These are phyloP conservation scores for Berkeleyomyces rouxiae DNA, from an alignment of 2,329 filamentous ascomycete genomes.

Conservation along the genomic window DNA sequence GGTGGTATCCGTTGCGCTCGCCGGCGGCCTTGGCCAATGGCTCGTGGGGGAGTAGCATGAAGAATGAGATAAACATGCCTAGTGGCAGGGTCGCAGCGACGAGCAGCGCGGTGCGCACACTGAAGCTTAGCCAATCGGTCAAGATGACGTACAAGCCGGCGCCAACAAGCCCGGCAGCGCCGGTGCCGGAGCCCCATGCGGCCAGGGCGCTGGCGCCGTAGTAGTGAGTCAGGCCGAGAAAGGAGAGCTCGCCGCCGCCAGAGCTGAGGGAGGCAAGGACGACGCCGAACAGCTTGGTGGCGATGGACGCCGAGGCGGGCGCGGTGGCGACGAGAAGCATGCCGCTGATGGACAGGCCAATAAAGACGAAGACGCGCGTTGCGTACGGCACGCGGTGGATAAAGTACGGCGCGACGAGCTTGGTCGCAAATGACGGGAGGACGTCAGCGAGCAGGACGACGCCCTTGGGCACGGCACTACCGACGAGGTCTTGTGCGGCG, in stretches of 20 bases:
- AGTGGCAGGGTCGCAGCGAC: conserved; percentile 63
- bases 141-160: conserved; percentile 76
- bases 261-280: conserved; percentile 71
- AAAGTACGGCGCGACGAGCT: conserved; percentile 81
- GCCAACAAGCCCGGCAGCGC: conserved; percentile 72
- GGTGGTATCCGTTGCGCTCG: conserved; percentile 31
- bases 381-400: conserved; percentile 77
- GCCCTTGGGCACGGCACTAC: conserved; percentile 67
- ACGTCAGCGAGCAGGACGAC: conserved; percentile 88
- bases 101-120: conserved; percentile 57
- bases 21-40: conserved; percentile 36
- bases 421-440: conserved; percentile 73
- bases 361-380: conserved; percentile 57
- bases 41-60: conserved; percentile 55
- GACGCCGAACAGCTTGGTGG: conserved; percentile 67
- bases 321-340: conserved; percentile 83
- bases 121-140: conserved; percentile 63
- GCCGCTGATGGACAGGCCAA: conserved; percentile 56
- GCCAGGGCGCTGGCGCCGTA: conserved; percentile 79
- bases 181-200: conserved; percentile 84
- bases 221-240: conserved; percentile 80
- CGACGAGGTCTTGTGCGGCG: conserved; percentile 87
- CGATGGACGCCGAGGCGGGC: conserved; percentile 34
- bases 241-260: conserved; percentile 78
- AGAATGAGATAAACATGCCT: conserved; percentile 77